These are phyloP conservation scores for Pseudoturritis turrita DNA, from an alignment of 345 rosid species.

Conservation along the genomic window DNA sequence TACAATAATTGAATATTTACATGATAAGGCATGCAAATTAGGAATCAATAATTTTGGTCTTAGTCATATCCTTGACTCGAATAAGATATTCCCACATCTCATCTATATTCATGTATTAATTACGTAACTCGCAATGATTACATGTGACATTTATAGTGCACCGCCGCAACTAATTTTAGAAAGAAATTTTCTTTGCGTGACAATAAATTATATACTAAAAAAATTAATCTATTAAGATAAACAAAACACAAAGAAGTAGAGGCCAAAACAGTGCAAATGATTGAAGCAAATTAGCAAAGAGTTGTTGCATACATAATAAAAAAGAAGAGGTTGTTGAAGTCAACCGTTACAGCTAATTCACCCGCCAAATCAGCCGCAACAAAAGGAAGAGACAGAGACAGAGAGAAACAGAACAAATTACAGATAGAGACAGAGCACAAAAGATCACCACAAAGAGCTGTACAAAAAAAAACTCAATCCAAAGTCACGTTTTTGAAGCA, in stretches of 20 bases:
- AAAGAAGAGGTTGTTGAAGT: conserved; percentile 1
- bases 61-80: conserved; percentile 6
- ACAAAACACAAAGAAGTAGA: neutral
- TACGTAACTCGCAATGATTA: conserved; percentile 6
- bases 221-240: neutral
- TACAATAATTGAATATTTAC: neutral
- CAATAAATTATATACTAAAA: neutral
- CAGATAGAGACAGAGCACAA: conserved; percentile 21
- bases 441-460: conserved; percentile 1
- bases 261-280: neutral
- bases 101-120: neutral
- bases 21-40: neutral
- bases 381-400: conserved; percentile 21
- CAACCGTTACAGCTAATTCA: conserved; percentile 24
- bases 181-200: neutral
- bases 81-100: conserved; percentile 4
- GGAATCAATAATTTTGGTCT: neutral
- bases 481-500: conserved; percentile 10
- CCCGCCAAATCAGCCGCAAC: conserved; percentile 24
- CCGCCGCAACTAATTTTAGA: conserved; percentile 18
- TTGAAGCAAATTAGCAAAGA: conserved; percentile 1
- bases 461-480: conserved; percentile 2
- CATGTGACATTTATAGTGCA: conserved; percentile 16
- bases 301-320: neutral
- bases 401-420: conserved; percentile 10